phyloP scores from a whole-genome alignment of 106 monocot genomes.

The Alisma plantagoaquatica region DNA sequence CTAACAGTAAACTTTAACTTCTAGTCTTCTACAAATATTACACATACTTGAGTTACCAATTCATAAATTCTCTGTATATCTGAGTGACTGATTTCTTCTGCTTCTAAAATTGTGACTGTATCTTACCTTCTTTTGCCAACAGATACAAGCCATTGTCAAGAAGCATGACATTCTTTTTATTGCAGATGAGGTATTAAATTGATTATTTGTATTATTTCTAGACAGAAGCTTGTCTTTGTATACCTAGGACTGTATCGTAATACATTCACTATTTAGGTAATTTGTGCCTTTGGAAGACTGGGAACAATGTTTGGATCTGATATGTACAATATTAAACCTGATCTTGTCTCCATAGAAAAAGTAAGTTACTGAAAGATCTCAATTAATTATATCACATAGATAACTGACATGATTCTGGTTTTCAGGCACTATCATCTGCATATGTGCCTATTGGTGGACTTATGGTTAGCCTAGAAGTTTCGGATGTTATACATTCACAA shows the following conservation, averaged over 20 bases:
- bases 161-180: constrained; percentile 93
- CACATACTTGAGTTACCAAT: too few relatives aligned
- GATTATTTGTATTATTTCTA: neutral
- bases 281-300: constrained; percentile 89
- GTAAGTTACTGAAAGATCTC: constrained; percentile 17
- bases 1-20: too few relatives aligned
- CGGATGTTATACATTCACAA: constrained; percentile 75
- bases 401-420: neutral
- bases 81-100: neutral
- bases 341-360: constrained; percentile 80
- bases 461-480: constrained; percentile 79
- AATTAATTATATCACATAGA: neutral
- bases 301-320: constrained; percentile 92
- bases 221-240: neutral
- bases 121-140: neutral
- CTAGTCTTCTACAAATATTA: too few relatives aligned
- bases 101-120: neutral
- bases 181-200: constrained; percentile 68
- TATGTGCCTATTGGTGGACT: constrained; percentile 87
- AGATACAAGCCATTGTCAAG: constrained; percentile 87
- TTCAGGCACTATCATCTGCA: constrained; percentile 82
- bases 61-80: too few relatives aligned
- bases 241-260: neutral
- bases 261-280: constrained; percentile 33
- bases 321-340: constrained; percentile 69